Percentiles rank a stretch among this genome's conserved stretches.
Evolutionary conservation across 2,329 filamentous ascomycete species (phyloP).

Genomic region (Monilinia fructigena): DNA sequence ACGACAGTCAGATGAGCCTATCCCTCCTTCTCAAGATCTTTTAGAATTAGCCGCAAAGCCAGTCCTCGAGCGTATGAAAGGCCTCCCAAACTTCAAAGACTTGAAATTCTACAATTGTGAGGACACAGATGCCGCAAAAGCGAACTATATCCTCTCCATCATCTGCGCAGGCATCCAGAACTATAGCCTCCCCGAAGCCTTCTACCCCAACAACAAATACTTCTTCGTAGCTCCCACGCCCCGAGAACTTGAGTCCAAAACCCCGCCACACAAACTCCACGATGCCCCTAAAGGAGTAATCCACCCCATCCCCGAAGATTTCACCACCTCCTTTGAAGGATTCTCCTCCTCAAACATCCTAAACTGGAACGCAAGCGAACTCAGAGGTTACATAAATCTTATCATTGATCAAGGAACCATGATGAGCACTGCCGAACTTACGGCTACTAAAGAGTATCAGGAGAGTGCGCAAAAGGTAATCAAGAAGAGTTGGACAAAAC

Average conservation of each 20-base stretch:
- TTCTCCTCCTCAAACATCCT: constrained; percentile 24
- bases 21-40: constrained; percentile 32
- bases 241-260: constrained; percentile 27
- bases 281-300: constrained; percentile 23
- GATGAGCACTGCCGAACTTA: constrained; percentile 17
- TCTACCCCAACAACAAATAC: constrained; percentile 54
- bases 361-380: constrained; percentile 29
- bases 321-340: constrained; percentile 25
- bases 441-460: background rate
- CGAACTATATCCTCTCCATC: constrained; percentile 52
- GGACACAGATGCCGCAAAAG: constrained; percentile 40
- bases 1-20: constrained; percentile 18
- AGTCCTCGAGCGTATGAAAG: constrained; percentile 31
- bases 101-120: constrained; percentile 30
- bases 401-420: constrained; percentile 18
- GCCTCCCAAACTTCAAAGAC: background rate
- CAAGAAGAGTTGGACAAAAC: constrained; percentile 43
- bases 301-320: constrained; percentile 1
- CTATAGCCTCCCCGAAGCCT: constrained; percentile 55
- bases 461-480: constrained; percentile 10
- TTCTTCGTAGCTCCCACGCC: constrained; percentile 51
- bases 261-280: constrained; percentile 29
- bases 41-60: constrained; percentile 36
- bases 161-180: constrained; percentile 52
- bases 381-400: constrained; percentile 14